These are phyloP conservation scores for Rhizopogon rudus DNA, from an alignment of 768 basidiomycete genomes.

Conservation along the genomic window DNA sequence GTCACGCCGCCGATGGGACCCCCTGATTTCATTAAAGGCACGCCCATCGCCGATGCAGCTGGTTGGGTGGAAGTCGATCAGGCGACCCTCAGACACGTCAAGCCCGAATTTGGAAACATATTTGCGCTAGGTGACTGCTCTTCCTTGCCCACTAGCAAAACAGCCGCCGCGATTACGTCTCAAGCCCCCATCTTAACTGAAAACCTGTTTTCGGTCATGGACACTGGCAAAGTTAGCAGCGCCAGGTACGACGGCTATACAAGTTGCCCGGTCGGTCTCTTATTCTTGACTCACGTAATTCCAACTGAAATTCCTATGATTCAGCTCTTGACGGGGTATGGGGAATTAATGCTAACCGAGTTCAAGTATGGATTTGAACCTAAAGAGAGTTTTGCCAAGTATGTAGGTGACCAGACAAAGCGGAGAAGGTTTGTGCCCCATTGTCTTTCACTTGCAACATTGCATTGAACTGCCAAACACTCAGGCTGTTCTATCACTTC, in stretches of 20 bases:
- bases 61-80: slow-evolving; percentile 91
- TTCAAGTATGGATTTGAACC: slow-evolving; percentile 91
- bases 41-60: slow-evolving; percentile 70
- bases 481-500: slow-evolving; percentile 77
- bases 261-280: slow-evolving; percentile 68
- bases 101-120: slow-evolving; percentile 75
- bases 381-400: slow-evolving; percentile 73
- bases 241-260: slow-evolving; percentile 88
- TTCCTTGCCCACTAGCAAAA: slow-evolving; percentile 92
- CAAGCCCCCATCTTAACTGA: slow-evolving; percentile 90
- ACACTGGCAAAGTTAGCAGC: slow-evolving; percentile 61
- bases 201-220: slow-evolving; percentile 75
- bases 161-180: slow-evolving; percentile 87
- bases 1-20: slow-evolving; percentile 93
- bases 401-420: slow-evolving; percentile 70
- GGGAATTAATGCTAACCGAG: slow-evolving; percentile 82
- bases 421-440: slow-evolving; percentile 54
- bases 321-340: slow-evolving; percentile 80
- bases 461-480: slow-evolving; percentile 5
- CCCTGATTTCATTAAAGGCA: slow-evolving; percentile 70
- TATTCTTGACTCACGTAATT: slow-evolving; percentile 6
- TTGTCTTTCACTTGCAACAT: background rate
- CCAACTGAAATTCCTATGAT: background rate
- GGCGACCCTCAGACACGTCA: slow-evolving; percentile 76
- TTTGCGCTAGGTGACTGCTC: slow-evolving; percentile 93